These are phyloP conservation scores for Pyrrhoderma lamaoense DNA, from an alignment of 1,284 basidiomycete species.

Conservation along the genomic window DNA sequence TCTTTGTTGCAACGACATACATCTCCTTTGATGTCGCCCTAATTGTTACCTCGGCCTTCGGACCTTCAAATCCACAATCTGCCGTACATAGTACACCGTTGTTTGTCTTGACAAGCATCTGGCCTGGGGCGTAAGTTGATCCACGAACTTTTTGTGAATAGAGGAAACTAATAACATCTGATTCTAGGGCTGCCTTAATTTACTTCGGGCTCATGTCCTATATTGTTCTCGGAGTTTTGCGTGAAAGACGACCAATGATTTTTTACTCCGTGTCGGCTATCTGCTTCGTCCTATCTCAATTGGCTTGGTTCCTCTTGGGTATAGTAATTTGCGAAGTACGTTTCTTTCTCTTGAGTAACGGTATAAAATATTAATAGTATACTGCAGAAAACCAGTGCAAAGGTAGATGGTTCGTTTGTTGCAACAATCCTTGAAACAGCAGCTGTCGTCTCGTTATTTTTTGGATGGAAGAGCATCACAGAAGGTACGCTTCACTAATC, in stretches of 20 bases:
- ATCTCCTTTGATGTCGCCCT: conserved; percentile 74
- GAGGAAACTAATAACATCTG: neutral
- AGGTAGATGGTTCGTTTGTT: conserved; percentile 76
- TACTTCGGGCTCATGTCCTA: conserved; percentile 71
- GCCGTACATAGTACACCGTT: conserved; percentile 58
- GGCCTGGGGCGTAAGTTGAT: conserved; percentile 72
- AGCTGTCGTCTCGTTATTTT: conserved; percentile 59
- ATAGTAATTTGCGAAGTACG: conserved; percentile 70
- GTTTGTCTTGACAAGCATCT: conserved; percentile 75
- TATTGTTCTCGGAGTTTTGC: conserved; percentile 63
- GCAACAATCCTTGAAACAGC: conserved; percentile 72
- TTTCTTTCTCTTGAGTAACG: conserved; percentile 13
- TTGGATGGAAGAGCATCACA: conserved; percentile 79
- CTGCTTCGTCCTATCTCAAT: conserved; percentile 68
- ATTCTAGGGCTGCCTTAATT: conserved; percentile 44
- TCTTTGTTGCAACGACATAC: conserved; percentile 69
- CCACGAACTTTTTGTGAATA: neutral
- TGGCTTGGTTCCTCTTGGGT: conserved; percentile 71
- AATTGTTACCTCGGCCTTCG: conserved; percentile 52
- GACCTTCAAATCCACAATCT: conserved; percentile 47
- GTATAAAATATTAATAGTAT: conserved; percentile 11
- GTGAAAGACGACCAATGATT: conserved; percentile 66
- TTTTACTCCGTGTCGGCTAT: conserved; percentile 59
- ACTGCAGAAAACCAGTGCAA: conserved; percentile 47
- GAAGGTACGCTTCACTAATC: conserved; percentile 52